phyloP scores from a whole-genome alignment of 176 grass and related monocot species.

The Neostapfia colusana region DNA sequence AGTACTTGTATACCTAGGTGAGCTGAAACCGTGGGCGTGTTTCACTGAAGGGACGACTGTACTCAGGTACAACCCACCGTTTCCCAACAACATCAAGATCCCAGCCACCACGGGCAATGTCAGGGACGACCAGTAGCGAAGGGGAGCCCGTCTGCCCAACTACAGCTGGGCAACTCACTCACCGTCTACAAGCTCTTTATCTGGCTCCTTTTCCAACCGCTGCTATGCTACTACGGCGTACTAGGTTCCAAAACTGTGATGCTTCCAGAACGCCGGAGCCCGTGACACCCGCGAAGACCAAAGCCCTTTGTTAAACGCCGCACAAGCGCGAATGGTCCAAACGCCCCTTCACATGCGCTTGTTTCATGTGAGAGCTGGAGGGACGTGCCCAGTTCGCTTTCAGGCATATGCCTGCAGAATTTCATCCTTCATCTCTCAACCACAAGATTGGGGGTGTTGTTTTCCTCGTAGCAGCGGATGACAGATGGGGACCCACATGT shows the following conservation, averaged over 20 bases:
- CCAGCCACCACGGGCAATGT: not conserved
- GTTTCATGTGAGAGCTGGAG: conserved; percentile 44
- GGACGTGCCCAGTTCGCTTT: not conserved
- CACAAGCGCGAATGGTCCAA: conserved; percentile 35
- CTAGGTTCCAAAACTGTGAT: conserved; percentile 41
- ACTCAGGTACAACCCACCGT: not conserved
- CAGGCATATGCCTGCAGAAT: not conserved
- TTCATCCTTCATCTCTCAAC: conserved; percentile 1
- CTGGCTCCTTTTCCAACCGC: not conserved
- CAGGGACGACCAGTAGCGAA: conserved; percentile 3
- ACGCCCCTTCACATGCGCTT: conserved; percentile 64
- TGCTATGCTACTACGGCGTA: not conserved
- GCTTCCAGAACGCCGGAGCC: conserved; percentile 38
- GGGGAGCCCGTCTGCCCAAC: not conserved
- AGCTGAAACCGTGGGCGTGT: not conserved
- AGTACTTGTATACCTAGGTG: not conserved
- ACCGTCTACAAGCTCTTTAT: not conserved
- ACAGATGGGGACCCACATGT: not conserved
- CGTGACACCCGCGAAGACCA: conserved; percentile 24
- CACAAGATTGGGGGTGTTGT: not conserved
- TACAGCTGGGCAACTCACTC: not conserved
- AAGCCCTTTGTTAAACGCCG: conserved; percentile 18
- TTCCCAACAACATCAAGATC: not conserved
- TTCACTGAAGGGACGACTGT: not conserved
- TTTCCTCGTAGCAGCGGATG: not conserved